A percentile compares a stretch with the other conserved stretches of the same genome.
phyloP scores from a whole-genome alignment of 192 early-diverging fungal species.

The Entomortierella lignicola region DNA sequence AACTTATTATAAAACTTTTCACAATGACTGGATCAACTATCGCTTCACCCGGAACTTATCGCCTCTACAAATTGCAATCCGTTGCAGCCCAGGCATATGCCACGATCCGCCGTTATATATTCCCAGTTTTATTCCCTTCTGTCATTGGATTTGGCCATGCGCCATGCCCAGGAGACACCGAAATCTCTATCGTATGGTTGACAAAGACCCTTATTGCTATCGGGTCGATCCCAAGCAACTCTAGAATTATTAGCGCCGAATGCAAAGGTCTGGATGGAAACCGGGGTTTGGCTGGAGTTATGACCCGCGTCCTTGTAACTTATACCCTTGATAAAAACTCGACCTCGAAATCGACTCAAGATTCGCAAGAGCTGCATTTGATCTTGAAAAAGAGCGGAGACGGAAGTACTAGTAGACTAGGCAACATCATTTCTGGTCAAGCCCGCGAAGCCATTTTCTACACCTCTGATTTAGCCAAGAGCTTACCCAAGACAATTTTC shows the following conservation, averaged over 20 bases:
- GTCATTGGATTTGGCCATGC: slow-evolving; percentile 18
- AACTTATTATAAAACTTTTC: too few relatives aligned
- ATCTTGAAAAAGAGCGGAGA: slow-evolving; percentile 36
- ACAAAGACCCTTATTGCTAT: slow-evolving; percentile 6
- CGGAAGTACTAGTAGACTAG: slow-evolving; percentile 3
- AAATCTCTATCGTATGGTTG: slow-evolving; percentile 31
- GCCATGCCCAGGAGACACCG: slow-evolving; percentile 25
- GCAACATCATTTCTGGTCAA: slow-evolving; percentile 28
- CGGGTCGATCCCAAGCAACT: slow-evolving; percentile 5
- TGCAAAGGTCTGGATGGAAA: slow-evolving; percentile 34
- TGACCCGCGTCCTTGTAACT: slow-evolving; percentile 27
- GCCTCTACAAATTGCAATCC: slow-evolving; percentile 22
- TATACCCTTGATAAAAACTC: not conserved
- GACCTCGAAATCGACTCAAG: not conserved
- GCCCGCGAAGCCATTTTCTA: slow-evolving; percentile 35
- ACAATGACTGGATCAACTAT: slow-evolving; percentile 1
- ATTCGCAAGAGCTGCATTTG: slow-evolving; percentile 16
- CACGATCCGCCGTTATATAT: slow-evolving; percentile 8
- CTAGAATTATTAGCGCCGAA: slow-evolving; percentile 16
- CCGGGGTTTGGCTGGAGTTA: slow-evolving; percentile 30
- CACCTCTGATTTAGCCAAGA: slow-evolving; percentile 27
- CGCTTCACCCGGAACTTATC: slow-evolving; percentile 10
- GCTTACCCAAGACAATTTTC: slow-evolving; percentile 15
- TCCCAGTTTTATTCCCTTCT: slow-evolving; percentile 12
- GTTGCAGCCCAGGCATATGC: slow-evolving; percentile 27